phyloP scores from a whole-genome alignment of 345 rosid species.

The Heritiera fomes region DNA sequence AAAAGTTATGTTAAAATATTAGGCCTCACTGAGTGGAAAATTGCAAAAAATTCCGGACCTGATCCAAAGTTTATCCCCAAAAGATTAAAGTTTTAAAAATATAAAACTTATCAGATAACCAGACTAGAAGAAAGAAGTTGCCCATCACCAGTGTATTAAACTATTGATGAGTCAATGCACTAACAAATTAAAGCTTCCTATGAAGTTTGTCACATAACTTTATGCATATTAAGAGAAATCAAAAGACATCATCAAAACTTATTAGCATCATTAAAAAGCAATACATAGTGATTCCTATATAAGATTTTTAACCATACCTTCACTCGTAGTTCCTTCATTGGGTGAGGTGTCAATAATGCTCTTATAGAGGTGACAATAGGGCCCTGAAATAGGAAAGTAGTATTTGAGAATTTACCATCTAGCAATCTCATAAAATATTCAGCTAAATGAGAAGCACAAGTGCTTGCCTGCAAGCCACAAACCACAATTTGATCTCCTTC shows the following conservation, averaged over 20 bases:
- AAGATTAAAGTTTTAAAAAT: neutral
- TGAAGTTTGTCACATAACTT: neutral
- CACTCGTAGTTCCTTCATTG: conserved; percentile 96
- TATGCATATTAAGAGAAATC: neutral
- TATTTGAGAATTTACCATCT: conserved; percentile 12
- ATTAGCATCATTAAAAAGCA: neutral
- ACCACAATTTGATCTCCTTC: conserved; percentile 96
- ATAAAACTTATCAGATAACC: neutral
- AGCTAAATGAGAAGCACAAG: conserved; percentile 4
- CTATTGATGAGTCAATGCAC: neutral
- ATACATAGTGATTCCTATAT: neutral
- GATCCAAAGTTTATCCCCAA: neutral
- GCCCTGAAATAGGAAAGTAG: conserved; percentile 52
- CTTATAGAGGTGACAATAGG: conserved; percentile 86
- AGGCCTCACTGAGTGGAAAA: neutral
- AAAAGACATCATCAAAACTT: neutral
- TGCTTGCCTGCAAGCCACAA: conserved; percentile 89
- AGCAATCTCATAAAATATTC: conserved; percentile 12
- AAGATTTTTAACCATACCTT: conserved; percentile 53
- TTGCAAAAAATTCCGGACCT: neutral
- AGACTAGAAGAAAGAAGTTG: neutral
- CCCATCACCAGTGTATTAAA: neutral
- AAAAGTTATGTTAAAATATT: neutral
- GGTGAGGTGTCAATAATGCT: conserved; percentile 92
- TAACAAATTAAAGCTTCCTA: neutral